Conservation (phyloP, 176 grass and related monocot species). For the Carex littledalei region DNA sequence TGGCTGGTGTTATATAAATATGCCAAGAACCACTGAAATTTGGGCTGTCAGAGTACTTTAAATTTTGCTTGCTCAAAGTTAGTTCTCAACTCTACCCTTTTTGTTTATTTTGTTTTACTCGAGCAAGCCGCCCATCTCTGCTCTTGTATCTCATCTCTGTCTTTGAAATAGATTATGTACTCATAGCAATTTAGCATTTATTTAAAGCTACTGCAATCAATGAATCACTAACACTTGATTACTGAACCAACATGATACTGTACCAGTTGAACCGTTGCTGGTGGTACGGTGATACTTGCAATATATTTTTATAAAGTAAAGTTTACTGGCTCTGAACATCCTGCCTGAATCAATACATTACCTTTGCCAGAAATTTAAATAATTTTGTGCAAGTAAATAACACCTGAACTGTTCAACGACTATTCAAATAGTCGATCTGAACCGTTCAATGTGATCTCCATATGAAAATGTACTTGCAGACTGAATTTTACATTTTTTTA, state of each 20-base stretch:
- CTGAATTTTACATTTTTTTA: too few relatives aligned
- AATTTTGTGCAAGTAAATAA: too few relatives aligned
- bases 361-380: too few relatives aligned
- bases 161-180: not conserved
- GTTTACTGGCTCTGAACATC: not conserved
- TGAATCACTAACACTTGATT: not conserved
- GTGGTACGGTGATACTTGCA: not conserved
- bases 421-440: too few relatives aligned
- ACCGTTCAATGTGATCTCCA: too few relatives aligned
- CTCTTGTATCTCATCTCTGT: not conserved
- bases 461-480: too few relatives aligned
- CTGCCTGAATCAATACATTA: too few relatives aligned
- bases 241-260: not conserved
- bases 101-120: not conserved
- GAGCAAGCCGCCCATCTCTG: not conserved
- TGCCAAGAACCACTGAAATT: slow-evolving; percentile 19
- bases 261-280: not conserved
- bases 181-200: not conserved
- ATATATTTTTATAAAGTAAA: not conserved
- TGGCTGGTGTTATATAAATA: slow-evolving; percentile 23
- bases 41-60: slow-evolving; percentile 18
- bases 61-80: slow-evolving; percentile 7
- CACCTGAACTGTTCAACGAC: too few relatives aligned
- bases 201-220: not conserved
- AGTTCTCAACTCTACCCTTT: slow-evolving; percentile 12